Base-by-base conservation (phyloP, 352 stramenopile genomes). In the Aphanomyces invadans region DNA sequence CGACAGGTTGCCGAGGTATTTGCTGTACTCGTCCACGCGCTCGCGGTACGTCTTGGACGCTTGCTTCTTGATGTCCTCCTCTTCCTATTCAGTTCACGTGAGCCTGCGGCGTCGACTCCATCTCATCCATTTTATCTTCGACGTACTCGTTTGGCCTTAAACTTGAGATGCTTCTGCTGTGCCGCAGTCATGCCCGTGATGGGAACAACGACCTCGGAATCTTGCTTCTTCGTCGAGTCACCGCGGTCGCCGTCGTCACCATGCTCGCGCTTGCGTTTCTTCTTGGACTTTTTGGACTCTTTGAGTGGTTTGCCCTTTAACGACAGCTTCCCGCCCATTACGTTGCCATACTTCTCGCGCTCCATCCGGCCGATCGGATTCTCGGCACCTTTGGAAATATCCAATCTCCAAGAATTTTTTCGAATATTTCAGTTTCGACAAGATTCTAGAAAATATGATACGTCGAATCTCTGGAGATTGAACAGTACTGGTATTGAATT, bases 11-110 rank as follows among this genome's bases (percentile, higher is more conserved):
- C 89, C 81, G 11, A 99, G 79, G 61, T 98, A 94, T 76, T 97
- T 80, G 74, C 98, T 99, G 69, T 98, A 97, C 69, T 98, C 88
- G 75, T 99, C 96, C 10, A 99, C 90, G 56, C 89, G 78, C 71
- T 97, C 83, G 62, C 91, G 77, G 71, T 97, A 96, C 32, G 89
- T 97, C 71, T 92, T 92, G 38, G 76, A 76, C 1, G 83, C 87
- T 63, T 88, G 55, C 61, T 96, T 93, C 39, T 90, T 80, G 57
- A 95, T 93, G 38, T 89, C 77, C 33, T 90, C 86, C 76, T 90
- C 73, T 57, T 96, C 87, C 85, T 94, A 62, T 1, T 2, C 1
- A n/a, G n/a, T n/a, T n/a, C n/a, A n/a, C n/a, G n/a, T n/a, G n/a
- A n/a, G n/a, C n/a, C n/a, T n/a, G n/a, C n/a, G n/a, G n/a, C n/a